A percentile compares a stretch with the other conserved stretches of the same genome.
These are phyloP conservation scores for Yamadazyma kanchanaburiensis DNA, from an alignment of 1,139 yeast species.

Conservation along the genomic window DNA sequence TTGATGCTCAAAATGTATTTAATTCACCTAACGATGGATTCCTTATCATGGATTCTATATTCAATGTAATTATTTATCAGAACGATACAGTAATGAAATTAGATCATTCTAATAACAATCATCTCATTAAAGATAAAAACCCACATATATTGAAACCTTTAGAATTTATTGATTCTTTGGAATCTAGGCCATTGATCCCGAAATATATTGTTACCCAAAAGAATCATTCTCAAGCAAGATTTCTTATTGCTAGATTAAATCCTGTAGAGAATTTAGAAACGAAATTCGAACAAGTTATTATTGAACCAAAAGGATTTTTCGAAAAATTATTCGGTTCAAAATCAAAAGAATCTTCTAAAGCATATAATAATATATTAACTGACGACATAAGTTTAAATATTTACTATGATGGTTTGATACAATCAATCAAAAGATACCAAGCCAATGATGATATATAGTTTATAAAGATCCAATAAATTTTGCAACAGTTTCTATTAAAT, in stretches of 20 bases:
- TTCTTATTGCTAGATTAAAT: conserved; percentile 25
- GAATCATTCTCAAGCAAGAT: conserved; percentile 34
- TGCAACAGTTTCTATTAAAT: conserved; percentile 26
- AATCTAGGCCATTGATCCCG: conserved; percentile 12
- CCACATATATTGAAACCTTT: conserved; percentile 12
- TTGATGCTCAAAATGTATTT: conserved; percentile 18
- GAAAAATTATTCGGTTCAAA: conserved; percentile 4
- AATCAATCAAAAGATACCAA: conserved; percentile 7
- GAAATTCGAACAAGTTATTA: background rate
- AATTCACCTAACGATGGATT: conserved; percentile 13
- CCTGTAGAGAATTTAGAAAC: conserved; percentile 15
- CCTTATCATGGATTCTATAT: conserved; percentile 30
- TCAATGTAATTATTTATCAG: conserved; percentile 23
- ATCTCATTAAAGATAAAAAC: conserved; percentile 14
- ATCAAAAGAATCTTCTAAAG: background rate
- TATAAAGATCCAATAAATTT: conserved; percentile 18
- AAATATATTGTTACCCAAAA: conserved; percentile 27
- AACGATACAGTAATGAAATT: conserved; percentile 17
- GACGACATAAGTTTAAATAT: conserved; percentile 18
- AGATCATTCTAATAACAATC: conserved; percentile 33
- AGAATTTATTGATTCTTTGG: conserved; percentile 10
- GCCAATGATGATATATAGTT: too few relatives aligned
- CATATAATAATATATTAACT: conserved; percentile 11
- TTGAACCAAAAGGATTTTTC: conserved; percentile 8
- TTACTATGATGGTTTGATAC: conserved; percentile 16